A percentile compares a stretch with the other conserved stretches of the same genome.
phyloP scores from a whole-genome alignment of 345 rosid genomes.

The Mercurialis annua region DNA sequence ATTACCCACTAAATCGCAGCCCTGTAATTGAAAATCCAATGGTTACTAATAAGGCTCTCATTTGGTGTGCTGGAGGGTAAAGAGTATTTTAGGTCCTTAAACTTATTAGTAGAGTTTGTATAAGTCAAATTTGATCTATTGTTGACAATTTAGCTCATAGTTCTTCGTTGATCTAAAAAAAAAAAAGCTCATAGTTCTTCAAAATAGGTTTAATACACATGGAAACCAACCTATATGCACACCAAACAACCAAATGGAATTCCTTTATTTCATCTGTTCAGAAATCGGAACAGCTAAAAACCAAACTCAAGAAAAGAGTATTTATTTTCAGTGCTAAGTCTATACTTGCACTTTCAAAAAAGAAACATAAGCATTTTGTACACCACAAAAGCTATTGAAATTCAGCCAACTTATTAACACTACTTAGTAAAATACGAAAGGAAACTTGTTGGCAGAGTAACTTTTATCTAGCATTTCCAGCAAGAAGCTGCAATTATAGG shows the following conservation, averaged over 20 bases:
- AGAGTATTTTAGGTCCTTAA: too few relatives aligned
- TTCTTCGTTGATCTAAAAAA: too few relatives aligned
- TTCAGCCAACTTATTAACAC: conserved; percentile 19
- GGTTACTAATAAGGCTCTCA: too few relatives aligned
- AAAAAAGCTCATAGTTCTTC: too few relatives aligned
- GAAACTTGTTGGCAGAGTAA: conserved; percentile 4
- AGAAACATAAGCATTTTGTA: background rate
- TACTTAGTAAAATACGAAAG: background rate
- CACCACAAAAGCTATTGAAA: background rate
- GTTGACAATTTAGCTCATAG: too few relatives aligned
- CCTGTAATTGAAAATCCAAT: too few relatives aligned
- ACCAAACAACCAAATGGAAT: conserved; percentile 11
- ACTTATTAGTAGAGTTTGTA: too few relatives aligned
- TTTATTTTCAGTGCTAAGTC: conserved; percentile 16
- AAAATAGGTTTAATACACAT: too few relatives aligned
- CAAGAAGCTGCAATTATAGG: conserved; percentile 63
- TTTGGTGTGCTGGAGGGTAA: too few relatives aligned
- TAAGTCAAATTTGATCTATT: too few relatives aligned
- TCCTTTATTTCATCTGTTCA: conserved; percentile 26
- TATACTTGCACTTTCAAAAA: conserved; percentile 11
- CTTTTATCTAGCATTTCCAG: conserved; percentile 50
- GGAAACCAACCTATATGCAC: background rate
- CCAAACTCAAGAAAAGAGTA: background rate
- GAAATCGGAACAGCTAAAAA: conserved; percentile 17
- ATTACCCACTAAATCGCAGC: too few relatives aligned